Evolutionary conservation across 139 green algal genomes (phyloP), one percentile per base, ranked within the genome.

Genomic region (Chlorella sp.): DNA sequence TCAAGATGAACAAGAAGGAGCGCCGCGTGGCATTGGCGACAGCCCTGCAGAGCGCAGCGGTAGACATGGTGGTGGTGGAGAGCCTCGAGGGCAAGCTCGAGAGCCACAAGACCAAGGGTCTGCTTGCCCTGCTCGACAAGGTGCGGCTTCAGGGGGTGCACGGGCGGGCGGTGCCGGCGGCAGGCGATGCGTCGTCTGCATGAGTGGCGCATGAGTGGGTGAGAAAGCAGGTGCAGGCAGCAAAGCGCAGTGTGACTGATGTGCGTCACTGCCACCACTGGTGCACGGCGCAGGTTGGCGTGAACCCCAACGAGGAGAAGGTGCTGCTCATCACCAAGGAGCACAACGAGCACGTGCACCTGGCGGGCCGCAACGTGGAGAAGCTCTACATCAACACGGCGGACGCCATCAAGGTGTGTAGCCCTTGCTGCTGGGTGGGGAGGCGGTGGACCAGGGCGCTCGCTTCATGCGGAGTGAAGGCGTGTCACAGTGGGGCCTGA

Each of bases 1-100:
- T 97, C 82, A 94, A 90, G 73, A 99, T 99, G 92, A 99, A 99
- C 91, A 97, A 96, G 85, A 98, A 98, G 89, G 96, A 99, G 88
- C 85, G 87, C 33, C 88, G 89, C 31, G 80, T 99, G 31, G 95
- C 95, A 1, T 74, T 98, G 63, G 89, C 89, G 33, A 98, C 96
- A 35, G 93, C 95, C 14, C 77, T 99, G 65, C 91, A 97, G 80
- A 92, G 72, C 68, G 95, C 96, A 2, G 88, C 91, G 4, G 70
- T 27, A 14, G 88, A 93, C 77, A 93, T 94, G 72, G 83, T 93
- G n/a, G 92, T 98, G 2, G 83, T 96, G 0, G 92, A 96, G 77
- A 88, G 69, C 70, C 74, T 92, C 60, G 62, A 68, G 17, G 75
- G 60, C 31, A 71, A 88, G 76, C 77, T 92, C 36, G 62, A 78